A percentile compares a stretch with the other conserved stretches of the same genome.
phyloP scores from a whole-genome alignment of 805 yeast genomes.

The Kazachstania kunashirensis region DNA sequence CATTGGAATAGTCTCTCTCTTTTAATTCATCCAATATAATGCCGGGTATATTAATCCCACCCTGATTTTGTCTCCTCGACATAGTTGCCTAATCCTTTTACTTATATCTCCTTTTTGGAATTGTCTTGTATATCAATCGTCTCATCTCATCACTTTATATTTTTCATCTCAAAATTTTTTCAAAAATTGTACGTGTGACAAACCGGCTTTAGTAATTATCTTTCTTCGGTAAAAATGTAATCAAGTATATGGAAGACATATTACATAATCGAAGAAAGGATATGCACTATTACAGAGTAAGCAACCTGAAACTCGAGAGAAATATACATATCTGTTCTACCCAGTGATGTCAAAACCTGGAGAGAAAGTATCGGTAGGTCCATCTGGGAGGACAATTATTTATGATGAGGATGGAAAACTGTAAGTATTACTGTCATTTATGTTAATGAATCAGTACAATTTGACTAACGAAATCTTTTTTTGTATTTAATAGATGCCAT shows the following conservation, averaged over 20 bases:
- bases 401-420: conserved; percentile 89
- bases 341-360: neutral
- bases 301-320: no score
- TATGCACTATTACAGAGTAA: no score
- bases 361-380: conserved; percentile 39
- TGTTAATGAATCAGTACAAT: no score
- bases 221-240: no score
- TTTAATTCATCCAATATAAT: conserved; percentile 44
- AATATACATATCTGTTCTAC: no score
- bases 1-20: conserved; percentile 35
- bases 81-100: neutral
- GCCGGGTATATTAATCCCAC: conserved; percentile 48
- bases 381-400: conserved; percentile 56
- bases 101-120: neutral
- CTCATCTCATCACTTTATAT: neutral
- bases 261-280: no score
- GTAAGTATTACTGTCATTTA: conserved; percentile 37
- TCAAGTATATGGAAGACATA: no score
- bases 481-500: conserved; percentile 67
- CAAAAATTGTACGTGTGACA: no score
- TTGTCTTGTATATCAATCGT: neutral
- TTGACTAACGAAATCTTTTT: conserved; percentile 7
- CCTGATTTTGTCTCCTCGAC: conserved; percentile 5
- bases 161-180: neutral
- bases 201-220: no score